Conservation (phyloP, 768 basidiomycete genomes). For the Dentipellis sp. region DNA sequence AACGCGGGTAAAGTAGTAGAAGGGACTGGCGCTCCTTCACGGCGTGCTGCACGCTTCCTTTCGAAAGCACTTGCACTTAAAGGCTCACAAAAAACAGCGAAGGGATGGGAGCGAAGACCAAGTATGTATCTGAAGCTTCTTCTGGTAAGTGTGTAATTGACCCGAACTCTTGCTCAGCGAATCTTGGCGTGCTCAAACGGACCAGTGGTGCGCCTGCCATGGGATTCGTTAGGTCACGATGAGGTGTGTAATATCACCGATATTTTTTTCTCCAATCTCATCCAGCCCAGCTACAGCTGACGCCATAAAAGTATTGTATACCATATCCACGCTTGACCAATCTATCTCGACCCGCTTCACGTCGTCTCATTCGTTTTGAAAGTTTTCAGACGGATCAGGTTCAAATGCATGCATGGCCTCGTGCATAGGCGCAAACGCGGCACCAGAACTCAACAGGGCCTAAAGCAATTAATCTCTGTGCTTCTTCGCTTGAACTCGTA, state of each 20-base stretch:
- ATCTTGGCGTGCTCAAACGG: slow-evolving; percentile 10
- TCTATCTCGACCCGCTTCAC: background rate
- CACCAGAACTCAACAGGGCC: background rate
- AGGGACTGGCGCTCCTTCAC: slow-evolving; percentile 2
- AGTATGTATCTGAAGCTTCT: slow-evolving; percentile 2
- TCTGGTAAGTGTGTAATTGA: background rate
- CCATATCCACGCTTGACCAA: background rate
- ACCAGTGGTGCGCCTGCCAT: slow-evolving; percentile 5
- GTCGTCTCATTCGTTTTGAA: background rate
- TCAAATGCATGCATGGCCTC: background rate
- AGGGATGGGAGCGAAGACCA: slow-evolving; percentile 13
- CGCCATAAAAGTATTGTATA: background rate
- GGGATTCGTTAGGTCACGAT: slow-evolving; percentile 5
- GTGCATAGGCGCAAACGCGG: background rate
- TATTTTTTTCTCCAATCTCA: too few relatives aligned
- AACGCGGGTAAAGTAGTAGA: background rate
- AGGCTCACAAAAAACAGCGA: background rate
- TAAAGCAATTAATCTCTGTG: background rate
- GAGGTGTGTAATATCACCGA: background rate
- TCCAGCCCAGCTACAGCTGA: too few relatives aligned
- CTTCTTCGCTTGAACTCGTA: background rate
- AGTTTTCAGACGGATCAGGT: background rate
- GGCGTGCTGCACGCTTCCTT: slow-evolving; percentile 8
- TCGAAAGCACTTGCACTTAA: slow-evolving; percentile 2
- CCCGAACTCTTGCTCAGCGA: background rate